Conservation (phyloP, 2,329 filamentous ascomycete genomes). For the Lithohypha guttulata region DNA sequence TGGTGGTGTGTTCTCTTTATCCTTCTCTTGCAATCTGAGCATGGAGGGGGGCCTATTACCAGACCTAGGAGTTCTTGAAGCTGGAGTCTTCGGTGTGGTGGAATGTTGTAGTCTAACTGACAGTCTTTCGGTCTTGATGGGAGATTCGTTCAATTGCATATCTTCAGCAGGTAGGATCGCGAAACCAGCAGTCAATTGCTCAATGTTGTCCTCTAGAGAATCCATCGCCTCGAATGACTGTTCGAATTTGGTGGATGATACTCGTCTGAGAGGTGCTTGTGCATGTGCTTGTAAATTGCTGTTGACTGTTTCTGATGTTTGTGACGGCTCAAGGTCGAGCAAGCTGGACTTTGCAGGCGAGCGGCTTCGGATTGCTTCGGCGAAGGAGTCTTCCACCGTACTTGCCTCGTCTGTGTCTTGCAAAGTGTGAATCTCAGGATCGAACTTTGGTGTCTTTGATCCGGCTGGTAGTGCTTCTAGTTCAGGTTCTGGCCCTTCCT, state of each 20-base stretch:
- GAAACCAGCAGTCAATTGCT: slow-evolving; percentile 34
- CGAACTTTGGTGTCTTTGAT: slow-evolving; percentile 22
- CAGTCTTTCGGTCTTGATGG: slow-evolving; percentile 11
- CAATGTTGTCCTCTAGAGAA: slow-evolving; percentile 41
- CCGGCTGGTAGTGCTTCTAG: background rate
- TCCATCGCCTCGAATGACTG: slow-evolving; percentile 42
- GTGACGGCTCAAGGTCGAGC: background rate
- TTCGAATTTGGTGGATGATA: slow-evolving; percentile 24
- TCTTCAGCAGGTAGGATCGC: slow-evolving; percentile 20
- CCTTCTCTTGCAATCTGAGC: slow-evolving; percentile 1
- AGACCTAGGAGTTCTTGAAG: slow-evolving; percentile 1
- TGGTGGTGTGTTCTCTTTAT: slow-evolving; percentile 8
- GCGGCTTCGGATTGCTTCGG: slow-evolving; percentile 23
- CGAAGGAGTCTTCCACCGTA: slow-evolving; percentile 23
- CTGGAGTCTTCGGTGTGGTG: slow-evolving; percentile 6
- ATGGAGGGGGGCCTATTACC: background rate
- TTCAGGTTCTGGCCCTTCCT: slow-evolving; percentile 3
- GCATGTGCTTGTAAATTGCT: slow-evolving; percentile 10
- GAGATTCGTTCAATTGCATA: slow-evolving; percentile 22
- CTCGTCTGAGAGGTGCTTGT: slow-evolving; percentile 14
- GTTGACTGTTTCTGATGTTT: background rate
- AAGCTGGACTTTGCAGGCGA: slow-evolving; percentile 19
- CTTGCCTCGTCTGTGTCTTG: slow-evolving; percentile 4
- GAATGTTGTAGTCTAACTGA: slow-evolving; percentile 7
- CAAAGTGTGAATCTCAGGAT: slow-evolving; percentile 19